These are phyloP conservation scores for Globisporangium orthogonon DNA, from an alignment of 352 stramenopile genomes.

Conservation along the genomic window DNA sequence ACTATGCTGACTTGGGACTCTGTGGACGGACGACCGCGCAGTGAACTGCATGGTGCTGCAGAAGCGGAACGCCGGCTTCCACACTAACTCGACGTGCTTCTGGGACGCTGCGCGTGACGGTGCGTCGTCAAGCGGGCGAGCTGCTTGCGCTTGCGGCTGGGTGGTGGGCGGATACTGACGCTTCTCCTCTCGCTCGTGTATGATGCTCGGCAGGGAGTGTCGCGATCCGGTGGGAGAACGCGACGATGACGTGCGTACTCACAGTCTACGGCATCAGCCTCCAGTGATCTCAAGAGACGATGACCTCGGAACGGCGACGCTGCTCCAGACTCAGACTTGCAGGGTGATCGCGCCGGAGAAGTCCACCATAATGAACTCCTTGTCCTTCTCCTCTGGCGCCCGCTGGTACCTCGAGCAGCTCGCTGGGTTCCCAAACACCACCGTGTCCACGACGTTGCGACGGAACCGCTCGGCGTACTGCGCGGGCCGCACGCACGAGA, in stretches of 20 bases:
- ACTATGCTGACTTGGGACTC: background rate
- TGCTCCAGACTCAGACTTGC: slow-evolving; percentile 21
- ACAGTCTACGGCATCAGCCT: slow-evolving; percentile 73
- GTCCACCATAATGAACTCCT: slow-evolving; percentile 79
- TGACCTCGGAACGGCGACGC: background rate
- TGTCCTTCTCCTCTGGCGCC: slow-evolving; percentile 20
- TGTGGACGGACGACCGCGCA: slow-evolving; percentile 11
- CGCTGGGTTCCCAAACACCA: slow-evolving; percentile 63
- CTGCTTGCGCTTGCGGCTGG: background rate
- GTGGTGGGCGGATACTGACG: no score
- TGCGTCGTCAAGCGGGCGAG: slow-evolving; percentile 22
- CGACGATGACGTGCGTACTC: slow-evolving; percentile 63
- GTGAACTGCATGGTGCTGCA: slow-evolving; percentile 87
- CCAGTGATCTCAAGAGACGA: slow-evolving; percentile 19
- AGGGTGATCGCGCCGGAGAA: slow-evolving; percentile 53
- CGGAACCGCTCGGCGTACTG: slow-evolving; percentile 82
- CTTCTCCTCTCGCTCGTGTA: background rate
- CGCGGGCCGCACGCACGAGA: slow-evolving; percentile 80
- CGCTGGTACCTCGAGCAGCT: slow-evolving; percentile 23
- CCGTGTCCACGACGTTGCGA: slow-evolving; percentile 76
- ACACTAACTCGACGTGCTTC: slow-evolving; percentile 85
- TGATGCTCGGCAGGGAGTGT: slow-evolving; percentile 42
- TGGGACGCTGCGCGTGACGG: slow-evolving; percentile 83
- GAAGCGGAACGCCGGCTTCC: slow-evolving; percentile 83
- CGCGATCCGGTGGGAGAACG: slow-evolving; percentile 69